Evolutionary conservation across 2,329 filamentous ascomycete species (phyloP).

Genomic region (Ophiostoma quercus): DNA sequence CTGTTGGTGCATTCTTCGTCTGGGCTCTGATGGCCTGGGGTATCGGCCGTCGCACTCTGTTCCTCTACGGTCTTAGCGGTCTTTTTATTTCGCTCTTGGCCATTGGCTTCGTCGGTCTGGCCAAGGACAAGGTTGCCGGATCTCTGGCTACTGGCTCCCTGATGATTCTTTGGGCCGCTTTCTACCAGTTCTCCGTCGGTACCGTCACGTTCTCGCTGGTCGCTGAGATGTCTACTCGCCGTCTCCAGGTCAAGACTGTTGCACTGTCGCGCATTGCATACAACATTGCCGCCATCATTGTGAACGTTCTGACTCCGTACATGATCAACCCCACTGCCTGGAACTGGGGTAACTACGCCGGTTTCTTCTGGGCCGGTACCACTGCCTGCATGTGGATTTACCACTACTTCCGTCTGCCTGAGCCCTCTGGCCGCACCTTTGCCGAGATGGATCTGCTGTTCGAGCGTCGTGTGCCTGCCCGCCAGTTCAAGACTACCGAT

Average conservation of each 20-base stretch:
- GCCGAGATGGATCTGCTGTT: conserved; percentile 54
- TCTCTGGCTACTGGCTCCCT: conserved; percentile 47
- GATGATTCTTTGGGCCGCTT: conserved; percentile 41
- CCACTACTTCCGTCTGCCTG: conserved; percentile 49
- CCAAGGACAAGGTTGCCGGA: conserved; percentile 40
- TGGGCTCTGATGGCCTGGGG: conserved; percentile 45
- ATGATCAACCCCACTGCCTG: conserved; percentile 45
- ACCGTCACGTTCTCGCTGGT: conserved; percentile 29
- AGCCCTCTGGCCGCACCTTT: conserved; percentile 49
- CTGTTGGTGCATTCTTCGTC: conserved; percentile 47
- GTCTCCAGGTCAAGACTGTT: conserved; percentile 44
- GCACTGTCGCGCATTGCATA: conserved; percentile 43
- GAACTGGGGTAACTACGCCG: conserved; percentile 46
- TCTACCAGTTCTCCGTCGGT: conserved; percentile 45
- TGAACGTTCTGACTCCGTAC: conserved; percentile 43
- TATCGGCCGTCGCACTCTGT: conserved; percentile 47
- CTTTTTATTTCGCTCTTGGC: conserved; percentile 39
- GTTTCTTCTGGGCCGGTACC: conserved; percentile 44
- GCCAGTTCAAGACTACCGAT: conserved; percentile 29
- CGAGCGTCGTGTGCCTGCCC: conserved; percentile 40
- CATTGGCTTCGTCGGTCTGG: conserved; percentile 34
- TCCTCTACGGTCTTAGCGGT: conserved; percentile 24
- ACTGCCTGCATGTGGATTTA: conserved; percentile 45
- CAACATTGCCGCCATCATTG: conserved; percentile 45
- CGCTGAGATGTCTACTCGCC: conserved; percentile 42